phyloP scores from a whole-genome alignment of 2,329 filamentous ascomycete genomes.

The Trichoderma sp. region DNA sequence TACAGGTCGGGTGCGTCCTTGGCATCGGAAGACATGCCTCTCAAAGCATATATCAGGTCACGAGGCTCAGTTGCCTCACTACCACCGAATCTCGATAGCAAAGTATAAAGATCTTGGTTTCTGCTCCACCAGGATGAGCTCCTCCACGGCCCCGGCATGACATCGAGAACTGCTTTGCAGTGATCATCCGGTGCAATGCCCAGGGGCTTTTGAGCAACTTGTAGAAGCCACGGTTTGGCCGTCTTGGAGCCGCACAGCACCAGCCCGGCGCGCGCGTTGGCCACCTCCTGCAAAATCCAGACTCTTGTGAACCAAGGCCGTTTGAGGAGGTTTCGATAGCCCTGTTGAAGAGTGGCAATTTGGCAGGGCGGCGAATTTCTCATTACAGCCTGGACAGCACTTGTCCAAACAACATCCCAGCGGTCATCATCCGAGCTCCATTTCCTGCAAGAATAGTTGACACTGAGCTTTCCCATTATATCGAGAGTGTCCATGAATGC shows the following conservation, averaged over 20 bases:
- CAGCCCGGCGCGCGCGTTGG: not conserved
- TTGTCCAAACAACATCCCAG: not conserved
- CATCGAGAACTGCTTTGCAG: conserved; percentile 26
- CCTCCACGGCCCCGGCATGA: conserved; percentile 19
- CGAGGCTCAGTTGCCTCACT: no score
- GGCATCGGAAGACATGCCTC: no score
- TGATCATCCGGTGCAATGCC: not conserved
- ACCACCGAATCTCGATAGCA: no score
- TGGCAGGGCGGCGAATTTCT: no score
- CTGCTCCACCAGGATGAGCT: conserved; percentile 14
- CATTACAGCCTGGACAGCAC: not conserved
- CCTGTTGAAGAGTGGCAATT: not conserved
- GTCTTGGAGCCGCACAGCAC: not conserved
- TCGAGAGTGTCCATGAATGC: not conserved
- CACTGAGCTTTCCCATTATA: not conserved
- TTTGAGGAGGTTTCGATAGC: not conserved
- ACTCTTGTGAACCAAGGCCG: not conserved
- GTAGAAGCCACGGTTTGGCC: not conserved
- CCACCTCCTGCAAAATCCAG: conserved; percentile 11
- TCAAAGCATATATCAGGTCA: no score
- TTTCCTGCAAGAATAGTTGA: not conserved
- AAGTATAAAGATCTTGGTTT: no score
- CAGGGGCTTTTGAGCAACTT: not conserved
- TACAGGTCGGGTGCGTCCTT: no score
- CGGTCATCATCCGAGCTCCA: not conserved